Evolutionary conservation across 2,329 filamentous ascomycete species (phyloP).

Genomic region (Aureobasidium sp.): DNA sequence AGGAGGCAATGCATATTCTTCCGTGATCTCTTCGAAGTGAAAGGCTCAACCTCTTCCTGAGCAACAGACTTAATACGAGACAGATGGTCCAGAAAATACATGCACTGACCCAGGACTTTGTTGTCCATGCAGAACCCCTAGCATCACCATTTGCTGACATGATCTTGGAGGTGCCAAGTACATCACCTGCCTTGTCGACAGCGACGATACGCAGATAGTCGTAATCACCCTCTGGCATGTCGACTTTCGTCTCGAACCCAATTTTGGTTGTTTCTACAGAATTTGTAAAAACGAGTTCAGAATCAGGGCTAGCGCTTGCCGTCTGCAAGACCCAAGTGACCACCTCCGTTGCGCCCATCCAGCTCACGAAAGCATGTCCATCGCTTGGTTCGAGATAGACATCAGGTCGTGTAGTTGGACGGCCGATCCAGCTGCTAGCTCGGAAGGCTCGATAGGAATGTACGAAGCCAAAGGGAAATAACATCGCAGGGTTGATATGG

Average conservation of each 20-base stretch:
- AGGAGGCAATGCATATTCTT: background rate
- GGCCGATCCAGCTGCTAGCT: constrained; percentile 16
- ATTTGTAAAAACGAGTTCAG: background rate
- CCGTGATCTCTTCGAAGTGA: background rate
- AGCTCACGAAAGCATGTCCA: constrained; percentile 23
- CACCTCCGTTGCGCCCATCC: constrained; percentile 20
- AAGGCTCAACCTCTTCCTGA: background rate
- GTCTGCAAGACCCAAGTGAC: constrained; percentile 17
- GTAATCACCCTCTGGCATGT: background rate
- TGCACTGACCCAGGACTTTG: background rate
- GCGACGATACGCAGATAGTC: constrained; percentile 20
- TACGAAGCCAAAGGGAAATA: constrained; percentile 32
- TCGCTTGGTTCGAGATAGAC: constrained; percentile 31
- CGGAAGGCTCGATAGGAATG: constrained; percentile 46
- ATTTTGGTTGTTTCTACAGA: constrained; percentile 22
- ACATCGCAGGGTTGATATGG: constrained; percentile 35
- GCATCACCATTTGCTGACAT: background rate
- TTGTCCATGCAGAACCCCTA: background rate
- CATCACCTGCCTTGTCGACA: constrained; percentile 20
- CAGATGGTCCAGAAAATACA: background rate
- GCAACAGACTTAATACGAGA: background rate
- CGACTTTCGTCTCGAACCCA: constrained; percentile 21
- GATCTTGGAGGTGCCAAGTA: constrained; percentile 13
- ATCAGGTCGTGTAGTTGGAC: constrained; percentile 8
- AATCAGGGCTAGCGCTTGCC: background rate